Conservation (phyloP, 1,284 basidiomycete species). For the Irpex sp. region DNA sequence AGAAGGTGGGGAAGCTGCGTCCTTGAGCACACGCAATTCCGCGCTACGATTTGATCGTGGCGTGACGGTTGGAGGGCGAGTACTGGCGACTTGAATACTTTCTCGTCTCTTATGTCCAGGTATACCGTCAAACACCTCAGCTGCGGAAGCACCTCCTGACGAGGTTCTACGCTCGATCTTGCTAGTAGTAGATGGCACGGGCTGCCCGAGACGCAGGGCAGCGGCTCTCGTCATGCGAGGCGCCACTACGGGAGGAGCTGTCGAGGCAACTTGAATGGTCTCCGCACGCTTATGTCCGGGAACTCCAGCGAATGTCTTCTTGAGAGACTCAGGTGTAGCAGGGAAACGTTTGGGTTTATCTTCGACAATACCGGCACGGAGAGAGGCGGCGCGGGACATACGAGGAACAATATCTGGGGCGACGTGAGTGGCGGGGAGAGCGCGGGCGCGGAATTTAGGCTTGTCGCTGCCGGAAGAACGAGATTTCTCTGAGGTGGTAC, state of each 20-base stretch:
- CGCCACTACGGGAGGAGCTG: slow-evolving; percentile 64
- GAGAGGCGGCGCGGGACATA: slow-evolving; percentile 71
- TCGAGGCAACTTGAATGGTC: slow-evolving; percentile 68
- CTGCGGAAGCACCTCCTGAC: not conserved
- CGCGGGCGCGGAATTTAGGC: slow-evolving; percentile 65
- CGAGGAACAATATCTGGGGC: slow-evolving; percentile 74
- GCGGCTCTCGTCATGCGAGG: slow-evolving; percentile 76
- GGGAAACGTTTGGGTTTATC: slow-evolving; percentile 41
- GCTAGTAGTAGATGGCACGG: slow-evolving; percentile 9
- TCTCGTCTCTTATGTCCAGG: slow-evolving; percentile 80
- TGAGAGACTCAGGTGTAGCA: slow-evolving; percentile 54
- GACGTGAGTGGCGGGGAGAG: slow-evolving; percentile 56
- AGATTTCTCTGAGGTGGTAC: slow-evolving; percentile 16
- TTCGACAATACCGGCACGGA: slow-evolving; percentile 55
- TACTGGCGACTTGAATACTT: slow-evolving; percentile 64
- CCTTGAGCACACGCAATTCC: slow-evolving; percentile 56
- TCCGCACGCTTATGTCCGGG: slow-evolving; percentile 73
- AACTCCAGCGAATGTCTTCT: slow-evolving; percentile 66
- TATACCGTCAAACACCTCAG: slow-evolving; percentile 64
- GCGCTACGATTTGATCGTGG: slow-evolving; percentile 73
- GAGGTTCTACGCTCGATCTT: slow-evolving; percentile 10
- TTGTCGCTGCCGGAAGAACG: slow-evolving; percentile 37
- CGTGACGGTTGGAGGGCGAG: slow-evolving; percentile 55
- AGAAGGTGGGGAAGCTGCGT: slow-evolving; percentile 50
- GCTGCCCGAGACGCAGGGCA: slow-evolving; percentile 54